Evolutionary conservation across 768 basidiomycete genomes (phyloP), one percentile per base, ranked within the genome.

Genomic region (Boletus vinaceobasis): DNA sequence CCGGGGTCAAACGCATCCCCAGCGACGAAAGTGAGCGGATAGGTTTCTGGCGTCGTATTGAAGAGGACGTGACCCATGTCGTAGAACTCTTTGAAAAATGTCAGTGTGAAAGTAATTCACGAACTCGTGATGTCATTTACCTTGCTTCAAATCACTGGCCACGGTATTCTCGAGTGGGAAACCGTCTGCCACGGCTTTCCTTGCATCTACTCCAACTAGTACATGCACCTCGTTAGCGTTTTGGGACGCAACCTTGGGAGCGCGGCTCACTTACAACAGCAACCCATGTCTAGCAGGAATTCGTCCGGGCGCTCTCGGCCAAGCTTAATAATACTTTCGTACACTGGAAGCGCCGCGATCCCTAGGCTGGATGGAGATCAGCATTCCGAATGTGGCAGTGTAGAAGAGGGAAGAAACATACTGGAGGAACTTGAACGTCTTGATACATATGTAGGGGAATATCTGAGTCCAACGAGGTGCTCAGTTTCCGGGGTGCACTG

Each of bases 31-130:
- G 67, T 65, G 75, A 15, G 33, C 0, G 83, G 81, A 62, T 82
- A 87, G 0, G 76, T 72, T 38, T 74, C 74, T 0, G 78, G 75
- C 0, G 78, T 81, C 3, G 80, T 77, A 40, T 67, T 78, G 73
- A 87, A 89, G 17, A 88, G 72, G 31, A 79, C 75, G 52, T 87
- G 84, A 1, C 85, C 84, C 7, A 79, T 67, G 3, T 79, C 72
- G 78, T 81, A 81, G 55, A 81, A 87, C 3, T 68, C 85, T 86
- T 43, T 23, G 19, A 39, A 36, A 19, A 23, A 35, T 5, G 32
- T 36, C 5, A 49, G 15, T 3, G 1, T 37, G 4, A 11, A 11
- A 26, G 21, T 13, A 19, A 32, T 5, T 36, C 8, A 15, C 9
- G 23, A 50, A 15, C 39, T 6, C 23, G 23, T 23, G 4, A 40